phyloP scores from a whole-genome alignment of 805 yeast species.

The Ascoidea asiatica region DNA sequence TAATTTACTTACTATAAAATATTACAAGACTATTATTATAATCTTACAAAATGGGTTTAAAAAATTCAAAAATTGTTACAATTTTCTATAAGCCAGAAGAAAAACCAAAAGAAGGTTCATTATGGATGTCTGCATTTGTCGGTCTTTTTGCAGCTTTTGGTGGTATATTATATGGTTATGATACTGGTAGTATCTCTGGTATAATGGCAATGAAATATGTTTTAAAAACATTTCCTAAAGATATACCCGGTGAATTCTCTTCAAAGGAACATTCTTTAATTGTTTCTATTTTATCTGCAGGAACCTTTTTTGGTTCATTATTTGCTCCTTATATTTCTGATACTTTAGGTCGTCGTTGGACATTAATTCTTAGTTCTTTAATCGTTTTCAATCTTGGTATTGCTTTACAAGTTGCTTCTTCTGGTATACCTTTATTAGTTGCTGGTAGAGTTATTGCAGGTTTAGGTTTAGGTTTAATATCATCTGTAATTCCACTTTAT shows the following conservation, averaged over 20 bases:
- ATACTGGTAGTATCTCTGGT: constrained; percentile 57
- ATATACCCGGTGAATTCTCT: constrained; percentile 22
- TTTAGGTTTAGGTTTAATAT: constrained; percentile 56
- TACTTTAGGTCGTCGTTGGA: constrained; percentile 38
- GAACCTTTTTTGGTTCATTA: constrained; percentile 59
- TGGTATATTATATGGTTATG: constrained; percentile 56
- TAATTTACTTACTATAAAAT: too few species aligned
- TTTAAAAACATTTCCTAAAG: constrained; percentile 25
- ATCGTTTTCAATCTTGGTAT: constrained; percentile 40
- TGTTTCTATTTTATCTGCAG: constrained; percentile 63
- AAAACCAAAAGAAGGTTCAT: constrained; percentile 34
- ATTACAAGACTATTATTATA: too few species aligned
- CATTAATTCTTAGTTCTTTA: constrained; percentile 29
- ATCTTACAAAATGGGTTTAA: too few species aligned
- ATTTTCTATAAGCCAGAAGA: constrained; percentile 13
- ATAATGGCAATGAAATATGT: constrained; percentile 52
- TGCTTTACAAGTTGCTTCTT: constrained; percentile 31
- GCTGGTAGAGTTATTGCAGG: constrained; percentile 68
- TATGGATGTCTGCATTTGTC: constrained; percentile 32
- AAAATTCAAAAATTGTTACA: too few species aligned
- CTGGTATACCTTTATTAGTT: constrained; percentile 34
- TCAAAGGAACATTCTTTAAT: constrained; percentile 42
- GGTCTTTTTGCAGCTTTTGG: constrained; percentile 58
- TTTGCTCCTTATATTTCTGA: constrained; percentile 46
- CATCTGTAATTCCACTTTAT: constrained; percentile 61